Evolutionary conservation across 495 filamentous ascomycete species (phyloP).

Genomic region (Tuber umbilicatum): DNA sequence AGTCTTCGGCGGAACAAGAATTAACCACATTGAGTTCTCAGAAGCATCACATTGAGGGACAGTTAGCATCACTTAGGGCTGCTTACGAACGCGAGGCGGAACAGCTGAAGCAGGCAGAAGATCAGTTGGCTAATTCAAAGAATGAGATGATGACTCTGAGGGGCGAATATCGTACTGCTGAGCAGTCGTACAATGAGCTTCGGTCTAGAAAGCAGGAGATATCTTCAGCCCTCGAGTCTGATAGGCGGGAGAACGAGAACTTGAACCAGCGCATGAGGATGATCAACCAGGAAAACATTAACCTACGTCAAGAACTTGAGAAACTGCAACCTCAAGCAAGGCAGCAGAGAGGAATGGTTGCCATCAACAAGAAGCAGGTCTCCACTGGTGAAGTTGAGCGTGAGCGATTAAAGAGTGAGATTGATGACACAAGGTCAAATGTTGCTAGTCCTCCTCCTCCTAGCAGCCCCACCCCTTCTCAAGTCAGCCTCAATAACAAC

Average conservation of each 20-base stretch:
- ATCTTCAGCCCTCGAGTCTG: constrained; percentile 65
- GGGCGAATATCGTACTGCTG: constrained; percentile 71
- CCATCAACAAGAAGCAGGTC: constrained; percentile 97
- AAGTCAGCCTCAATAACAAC: constrained; percentile 35
- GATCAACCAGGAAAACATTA: constrained; percentile 70
- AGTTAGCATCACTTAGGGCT: constrained; percentile 71
- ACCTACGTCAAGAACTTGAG: constrained; percentile 80
- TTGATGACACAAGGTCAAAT: constrained; percentile 52
- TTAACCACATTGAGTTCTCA: constrained; percentile 70
- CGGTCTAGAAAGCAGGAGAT: constrained; percentile 76
- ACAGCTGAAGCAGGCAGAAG: constrained; percentile 74
- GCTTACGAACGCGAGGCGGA: constrained; percentile 91
- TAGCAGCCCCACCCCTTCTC: constrained; percentile 37
- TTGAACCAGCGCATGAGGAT: constrained; percentile 82
- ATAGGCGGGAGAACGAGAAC: constrained; percentile 77
- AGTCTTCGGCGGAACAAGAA: constrained; percentile 67
- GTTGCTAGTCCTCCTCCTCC: constrained; percentile 44
- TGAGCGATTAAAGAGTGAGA: constrained; percentile 74
- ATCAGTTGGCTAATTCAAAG: constrained; percentile 65
- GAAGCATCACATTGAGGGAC: constrained; percentile 84
- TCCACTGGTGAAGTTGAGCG: constrained; percentile 78
- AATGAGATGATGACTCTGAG: constrained; percentile 76
- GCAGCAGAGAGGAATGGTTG: constrained; percentile 89
- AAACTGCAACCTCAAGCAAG: constrained; percentile 82
- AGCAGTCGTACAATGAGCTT: constrained; percentile 74